Base-by-base conservation (phyloP, 2,329 filamentous ascomycete genomes). In the Aspergillus persii region DNA sequence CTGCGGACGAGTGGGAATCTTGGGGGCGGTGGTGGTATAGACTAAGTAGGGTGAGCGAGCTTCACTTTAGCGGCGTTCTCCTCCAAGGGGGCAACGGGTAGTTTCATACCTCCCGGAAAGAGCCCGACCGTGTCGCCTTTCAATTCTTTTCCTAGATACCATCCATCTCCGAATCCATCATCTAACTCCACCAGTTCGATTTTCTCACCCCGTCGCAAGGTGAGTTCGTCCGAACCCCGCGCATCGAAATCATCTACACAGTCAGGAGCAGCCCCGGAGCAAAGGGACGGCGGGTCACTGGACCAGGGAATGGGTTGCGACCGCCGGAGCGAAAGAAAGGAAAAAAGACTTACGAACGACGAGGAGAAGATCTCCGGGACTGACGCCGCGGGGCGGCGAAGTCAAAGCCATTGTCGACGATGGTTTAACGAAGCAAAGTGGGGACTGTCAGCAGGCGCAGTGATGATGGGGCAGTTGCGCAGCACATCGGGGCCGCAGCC, bases 171-270 rank as follows among this genome's bases (percentile, higher is more conserved):
- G 72, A 88, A 88, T 65, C 86, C 86, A 66, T 88, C 86, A 71
- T 88, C 86, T 63, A 86, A 77, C 74, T 88, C 86, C 33, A 87
- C 81, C 56, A 88, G 76, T 73, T 87, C 81, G 64, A 88, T 83
- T 66, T 83, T 82, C 68, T 88, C 85, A 50, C 84, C 93, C 71
- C 96, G 96, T 57, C 86, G 82, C 65, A 99, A 83, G 68, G 87
- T 96, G 71, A 99, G 83, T 81, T 99, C 95, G 78, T 99, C 95
- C 59, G 91, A 89, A 76, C 92, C 96, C 66, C 95, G 88, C 59
- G 94, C 93, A 67, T 88, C 82, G 75, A 99, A 98, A 77, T 97
- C 92, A 78, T 99, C 92, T 96, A 66, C 23, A 54, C 74, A 48
- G 29, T 30, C 47, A 53, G 49, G 8, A 11, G 23, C 44, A 49